A percentile compares a stretch with the other conserved stretches of the same genome.
Conservation (phyloP, 441 rosid genomes). For the Corymbia citriodora region DNA sequence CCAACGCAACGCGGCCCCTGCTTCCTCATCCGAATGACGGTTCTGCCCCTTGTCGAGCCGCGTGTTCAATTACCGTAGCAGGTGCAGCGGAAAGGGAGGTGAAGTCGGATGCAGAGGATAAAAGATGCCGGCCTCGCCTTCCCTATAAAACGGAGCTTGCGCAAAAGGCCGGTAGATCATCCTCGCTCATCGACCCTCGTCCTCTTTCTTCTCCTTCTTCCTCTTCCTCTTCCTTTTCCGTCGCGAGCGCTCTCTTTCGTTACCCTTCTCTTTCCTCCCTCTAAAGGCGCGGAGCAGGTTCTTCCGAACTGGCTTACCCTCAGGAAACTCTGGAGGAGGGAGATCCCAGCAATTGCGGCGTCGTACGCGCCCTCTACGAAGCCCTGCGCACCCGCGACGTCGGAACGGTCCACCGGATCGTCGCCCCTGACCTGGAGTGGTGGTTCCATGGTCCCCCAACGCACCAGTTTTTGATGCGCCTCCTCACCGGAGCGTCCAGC, state of each 20-base stretch:
- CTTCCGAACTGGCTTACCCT: slow-evolving; percentile 14
- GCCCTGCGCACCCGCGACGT: slow-evolving; percentile 28
- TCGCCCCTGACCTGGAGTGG: slow-evolving; percentile 40
- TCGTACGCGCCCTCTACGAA: slow-evolving; percentile 26
- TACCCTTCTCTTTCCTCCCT: neutral
- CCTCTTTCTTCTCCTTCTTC: neutral
- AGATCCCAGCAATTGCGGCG: slow-evolving; percentile 13
- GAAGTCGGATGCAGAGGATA: neutral
- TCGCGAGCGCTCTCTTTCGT: neutral
- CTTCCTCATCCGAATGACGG: neutral
- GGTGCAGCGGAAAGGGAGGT: neutral
- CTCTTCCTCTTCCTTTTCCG: neutral
- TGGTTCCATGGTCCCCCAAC: slow-evolving; percentile 45
- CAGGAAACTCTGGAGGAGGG: slow-evolving; percentile 8
- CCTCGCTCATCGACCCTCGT: neutral
- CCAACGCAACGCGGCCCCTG: neutral
- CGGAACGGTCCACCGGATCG: slow-evolving; percentile 18
- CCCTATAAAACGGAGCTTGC: neutral
- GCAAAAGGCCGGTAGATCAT: fast-evolving
- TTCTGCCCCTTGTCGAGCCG: neutral
- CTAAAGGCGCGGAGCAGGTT: neutral
- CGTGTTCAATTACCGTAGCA: neutral
- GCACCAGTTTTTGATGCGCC: slow-evolving; percentile 33
- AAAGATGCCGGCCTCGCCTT: neutral
- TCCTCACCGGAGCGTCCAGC: slow-evolving; percentile 25